Evolutionary conservation across 768 basidiomycete genomes (phyloP), one percentile per base, ranked within the genome.

Genomic region (Pleurotus tuoliensis): DNA sequence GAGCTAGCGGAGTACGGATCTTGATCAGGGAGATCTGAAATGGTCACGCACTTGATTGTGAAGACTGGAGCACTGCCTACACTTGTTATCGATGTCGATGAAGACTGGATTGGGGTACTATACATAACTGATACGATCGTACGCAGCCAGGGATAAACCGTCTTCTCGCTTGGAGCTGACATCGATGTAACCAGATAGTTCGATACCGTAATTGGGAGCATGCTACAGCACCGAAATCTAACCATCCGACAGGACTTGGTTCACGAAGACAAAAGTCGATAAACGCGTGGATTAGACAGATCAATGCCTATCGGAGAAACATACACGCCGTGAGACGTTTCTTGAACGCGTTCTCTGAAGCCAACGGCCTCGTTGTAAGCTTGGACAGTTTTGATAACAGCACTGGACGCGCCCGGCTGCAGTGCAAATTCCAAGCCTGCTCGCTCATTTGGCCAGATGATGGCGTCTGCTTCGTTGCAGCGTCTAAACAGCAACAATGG

Each of bases 1-100:
- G 39, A 66, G 64, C 65, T 65, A 73, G 79, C 81, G 78, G 80
- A 78, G 76, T 79, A 74, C 83, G 82, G 85, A 87, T 85, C 84
- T 83, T 82, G 85, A 87, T 87, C 82, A 80, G 82, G 82, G 58
- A 64, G 68, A 72, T 72, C 71, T 73, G 70, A 61, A 69, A 66
- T 41, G 24, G 58, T 59, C 56, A 58, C 30, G 49, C 41, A 25
- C 58, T 59, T 11, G 67, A 41, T 48, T 56, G 50, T 46, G 45
- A 47, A 52, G 50, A 37, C 55, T 38, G 46, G 56, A 22, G 43
- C 44, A 47, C 47, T 59, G 20, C 39, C 46, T 18, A 24, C 47
- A 47, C 54, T 51, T 62, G 63, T 63, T 68, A 68, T 68, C 67
- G 66, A 67, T 69, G 67, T 67, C 66, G 68, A 67, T 66, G 56